Conservation (phyloP, 305 asterid species). For the Euphrasia arctica region DNA sequence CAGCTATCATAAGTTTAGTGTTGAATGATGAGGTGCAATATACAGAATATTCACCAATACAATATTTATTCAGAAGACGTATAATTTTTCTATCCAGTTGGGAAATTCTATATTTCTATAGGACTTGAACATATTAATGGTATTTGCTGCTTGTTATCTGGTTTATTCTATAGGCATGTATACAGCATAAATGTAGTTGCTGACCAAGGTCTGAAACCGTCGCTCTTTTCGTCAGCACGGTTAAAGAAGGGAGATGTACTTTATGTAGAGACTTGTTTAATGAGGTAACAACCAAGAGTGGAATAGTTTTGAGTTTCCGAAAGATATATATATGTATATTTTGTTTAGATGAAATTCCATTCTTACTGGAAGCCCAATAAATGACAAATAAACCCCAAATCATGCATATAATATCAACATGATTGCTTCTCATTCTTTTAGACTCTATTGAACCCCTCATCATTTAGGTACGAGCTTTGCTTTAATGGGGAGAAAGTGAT, state of each 20-base stretch:
- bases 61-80: too few species aligned
- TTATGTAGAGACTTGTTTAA: slow-evolving; percentile 73
- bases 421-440: slow-evolving; percentile 10
- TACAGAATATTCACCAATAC: too few species aligned
- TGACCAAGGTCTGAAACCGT: slow-evolving; percentile 81
- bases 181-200: slow-evolving; percentile 93
- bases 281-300: slow-evolving; percentile 48
- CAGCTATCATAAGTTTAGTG: too few species aligned
- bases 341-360: slow-evolving; percentile 1
- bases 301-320: slow-evolving; percentile 2
- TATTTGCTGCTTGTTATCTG: neutral
- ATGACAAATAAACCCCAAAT: too few species aligned
- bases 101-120: too few species aligned
- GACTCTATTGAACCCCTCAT: slow-evolving; percentile 22
- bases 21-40: too few species aligned
- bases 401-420: slow-evolving; percentile 1
- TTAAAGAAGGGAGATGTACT: slow-evolving; percentile 94
- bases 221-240: slow-evolving; percentile 86
- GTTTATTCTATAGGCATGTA: slow-evolving; percentile 58
- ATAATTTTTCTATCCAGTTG: too few species aligned
- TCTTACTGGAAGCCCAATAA: neutral
- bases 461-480: slow-evolving; percentile 90
- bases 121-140: too few species aligned
- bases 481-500: slow-evolving; percentile 69
- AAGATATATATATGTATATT: neutral